Evolutionary conservation across 257 asterid species (phyloP), one percentile per base, ranked within the genome.

Genomic region (Haberlea rhodopensis): DNA sequence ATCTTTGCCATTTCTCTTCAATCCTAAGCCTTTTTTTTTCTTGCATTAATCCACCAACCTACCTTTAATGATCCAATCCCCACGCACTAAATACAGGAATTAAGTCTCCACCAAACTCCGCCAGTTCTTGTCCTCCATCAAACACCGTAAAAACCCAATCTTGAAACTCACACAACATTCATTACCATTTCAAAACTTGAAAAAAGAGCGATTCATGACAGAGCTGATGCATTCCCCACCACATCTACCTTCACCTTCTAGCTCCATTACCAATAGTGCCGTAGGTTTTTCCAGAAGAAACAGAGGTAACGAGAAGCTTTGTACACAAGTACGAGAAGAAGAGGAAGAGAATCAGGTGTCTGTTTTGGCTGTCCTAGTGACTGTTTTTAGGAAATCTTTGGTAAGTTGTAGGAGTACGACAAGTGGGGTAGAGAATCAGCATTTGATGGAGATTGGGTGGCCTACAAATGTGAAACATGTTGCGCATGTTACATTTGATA

Each of bases 401-500:
- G 62, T 27, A 54, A 62, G 18, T 6, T 37, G 53, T 27, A 40
- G 20, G 23, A 22, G 18, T 10, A 45, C 19, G n/a, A 27, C 19
- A 6, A 57, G 70, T 32, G 70, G 62, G n/a, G 70, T 28, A 8
- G 62, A 57, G 13, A 16, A 57, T 13, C 32, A 57, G 22, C 62
- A 57, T 25, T 7, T 16, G 28, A 65, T 65, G 70, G 70, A 65
- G 26, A 53, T 65, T 34, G 70, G 70, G 34, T 65, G 70, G 70
- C 86, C 86, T 46, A 71, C 84, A 34, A 79, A 84, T 76, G 89
- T 84, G 5, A 75, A 84, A 56, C 89, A 84, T 76, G 85, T 84
- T 54, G 80, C 86, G 60, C 89, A 84, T 68, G 89, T 84, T 37
- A 84, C 86, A 18, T 84, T 84, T 62, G 89, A 83, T 71, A 63